Evolutionary conservation across 805 yeast species (phyloP).

Genomic region (Myxozyma melibiosi): DNA sequence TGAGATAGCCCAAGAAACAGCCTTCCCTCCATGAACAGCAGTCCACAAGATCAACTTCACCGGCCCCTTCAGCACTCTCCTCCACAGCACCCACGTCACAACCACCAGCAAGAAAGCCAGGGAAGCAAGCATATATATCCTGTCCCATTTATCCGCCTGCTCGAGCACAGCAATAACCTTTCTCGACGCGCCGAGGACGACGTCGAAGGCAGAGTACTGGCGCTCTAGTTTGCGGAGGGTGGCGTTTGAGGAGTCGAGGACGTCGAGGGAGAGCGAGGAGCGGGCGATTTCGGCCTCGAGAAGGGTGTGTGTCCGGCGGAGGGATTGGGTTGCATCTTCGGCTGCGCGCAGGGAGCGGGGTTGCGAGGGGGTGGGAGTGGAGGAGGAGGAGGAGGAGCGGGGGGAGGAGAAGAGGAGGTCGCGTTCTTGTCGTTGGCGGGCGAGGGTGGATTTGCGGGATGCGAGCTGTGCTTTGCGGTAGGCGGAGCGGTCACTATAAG

Average conservation of each 20-base stretch:
- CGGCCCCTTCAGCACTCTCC: constrained; percentile 45
- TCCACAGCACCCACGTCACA: constrained; percentile 44
- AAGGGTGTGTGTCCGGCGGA: constrained; percentile 42
- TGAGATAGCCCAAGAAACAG: constrained; percentile 17
- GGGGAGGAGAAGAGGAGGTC: constrained; percentile 5
- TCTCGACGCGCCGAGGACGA: constrained; percentile 43
- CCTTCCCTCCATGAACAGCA: constrained; percentile 16
- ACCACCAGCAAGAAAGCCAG: constrained; percentile 44
- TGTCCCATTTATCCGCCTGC: constrained; percentile 47
- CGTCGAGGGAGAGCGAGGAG: constrained; percentile 43
- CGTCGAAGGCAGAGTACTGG: constrained; percentile 45
- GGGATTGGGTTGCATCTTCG: constrained; percentile 39
- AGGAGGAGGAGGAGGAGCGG: background rate
- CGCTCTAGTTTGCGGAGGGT: constrained; percentile 41
- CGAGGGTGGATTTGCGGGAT: constrained; percentile 14
- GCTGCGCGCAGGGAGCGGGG: constrained; percentile 30
- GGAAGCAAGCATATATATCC: constrained; percentile 43
- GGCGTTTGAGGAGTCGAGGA: constrained; percentile 44
- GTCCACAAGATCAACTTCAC: constrained; percentile 22
- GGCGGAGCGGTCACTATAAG: constrained; percentile 22
- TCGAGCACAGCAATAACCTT: constrained; percentile 44
- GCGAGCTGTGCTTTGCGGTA: constrained; percentile 36
- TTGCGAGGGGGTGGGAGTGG: background rate
- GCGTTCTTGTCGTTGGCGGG: constrained; percentile 7
- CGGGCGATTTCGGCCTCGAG: constrained; percentile 46